Conservation (phyloP, 2,329 filamentous ascomycete species). For the Xylariales sp. region DNA sequence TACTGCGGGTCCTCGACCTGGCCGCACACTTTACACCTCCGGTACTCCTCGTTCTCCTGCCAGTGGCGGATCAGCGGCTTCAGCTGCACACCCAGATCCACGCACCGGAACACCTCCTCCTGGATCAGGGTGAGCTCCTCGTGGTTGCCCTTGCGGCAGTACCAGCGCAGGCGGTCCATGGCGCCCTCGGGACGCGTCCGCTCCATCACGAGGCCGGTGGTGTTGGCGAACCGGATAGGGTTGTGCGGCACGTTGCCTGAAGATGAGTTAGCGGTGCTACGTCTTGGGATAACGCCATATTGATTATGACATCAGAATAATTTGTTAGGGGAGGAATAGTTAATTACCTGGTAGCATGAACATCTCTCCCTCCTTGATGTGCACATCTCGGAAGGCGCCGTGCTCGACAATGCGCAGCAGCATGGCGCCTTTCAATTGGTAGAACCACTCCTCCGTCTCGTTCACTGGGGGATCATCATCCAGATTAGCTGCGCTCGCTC, state of each 20-base stretch:
- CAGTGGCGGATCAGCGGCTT: conserved; percentile 15
- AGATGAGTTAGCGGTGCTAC: too few species aligned
- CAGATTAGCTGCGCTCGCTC: too few species aligned
- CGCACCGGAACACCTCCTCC: conserved; percentile 15
- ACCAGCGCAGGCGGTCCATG: conserved; percentile 15
- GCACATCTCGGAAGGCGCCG: conserved; percentile 4
- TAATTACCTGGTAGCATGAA: conserved; percentile 5
- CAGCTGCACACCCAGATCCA: conserved; percentile 14
- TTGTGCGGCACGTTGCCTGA: conserved; percentile 15
- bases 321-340: too few species aligned
- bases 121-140: conserved; percentile 12
- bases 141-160: conserved; percentile 15
- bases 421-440: conserved; percentile 10
- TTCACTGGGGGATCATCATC: conserved; percentile 9
- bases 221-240: conserved; percentile 14
- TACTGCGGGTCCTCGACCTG: not conserved
- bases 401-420: conserved; percentile 7
- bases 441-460: conserved; percentile 18
- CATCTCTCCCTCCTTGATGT: conserved; percentile 6
- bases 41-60: conserved; percentile 12
- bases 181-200: conserved; percentile 12
- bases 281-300: too few species aligned
- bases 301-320: too few species aligned
- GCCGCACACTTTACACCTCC: conserved; percentile 7
- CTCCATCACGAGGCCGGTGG: conserved; percentile 16